A percentile compares a stretch with the other conserved stretches of the same genome.
These are phyloP conservation scores for Casuarina equisetifolia DNA, from an alignment of 306 rosid species.

Conservation along the genomic window DNA sequence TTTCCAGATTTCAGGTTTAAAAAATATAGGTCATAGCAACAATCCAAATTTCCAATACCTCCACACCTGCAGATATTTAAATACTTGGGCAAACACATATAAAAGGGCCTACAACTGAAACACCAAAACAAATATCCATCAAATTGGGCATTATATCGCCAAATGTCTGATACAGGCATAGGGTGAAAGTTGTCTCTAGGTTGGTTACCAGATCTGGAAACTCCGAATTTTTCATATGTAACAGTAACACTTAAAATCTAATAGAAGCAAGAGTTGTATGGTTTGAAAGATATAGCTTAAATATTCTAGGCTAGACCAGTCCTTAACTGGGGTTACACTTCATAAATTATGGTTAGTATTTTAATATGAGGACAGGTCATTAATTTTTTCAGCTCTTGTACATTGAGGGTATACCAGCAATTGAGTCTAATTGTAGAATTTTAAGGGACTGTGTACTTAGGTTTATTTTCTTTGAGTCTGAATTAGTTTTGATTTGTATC, in stretches of 20 bases:
- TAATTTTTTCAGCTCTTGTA: no score
- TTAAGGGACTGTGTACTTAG: no score
- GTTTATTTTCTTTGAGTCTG: no score
- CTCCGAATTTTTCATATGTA: no score
- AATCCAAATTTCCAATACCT: slow-evolving; percentile 20
- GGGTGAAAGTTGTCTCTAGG: no score
- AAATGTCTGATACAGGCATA: no score
- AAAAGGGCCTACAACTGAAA: background rate
- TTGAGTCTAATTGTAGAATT: background rate
- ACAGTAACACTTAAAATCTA: background rate
- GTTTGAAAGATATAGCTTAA: background rate
- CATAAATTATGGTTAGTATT: background rate
- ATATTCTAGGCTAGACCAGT: background rate
- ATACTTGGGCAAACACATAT: background rate
- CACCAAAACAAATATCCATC: background rate
- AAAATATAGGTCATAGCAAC: slow-evolving; percentile 5
- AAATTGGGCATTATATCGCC: background rate
- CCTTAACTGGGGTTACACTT: no score
- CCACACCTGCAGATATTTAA: slow-evolving; percentile 5
- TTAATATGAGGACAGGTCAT: background rate
- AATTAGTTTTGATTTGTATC: no score
- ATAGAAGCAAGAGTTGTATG: background rate
- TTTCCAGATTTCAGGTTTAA: slow-evolving; percentile 18
- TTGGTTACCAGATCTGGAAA: no score
- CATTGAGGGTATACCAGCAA: background rate